Evolutionary conservation across 257 asterid genomes (phyloP).

Genomic region (Scutellaria baicalensis): DNA sequence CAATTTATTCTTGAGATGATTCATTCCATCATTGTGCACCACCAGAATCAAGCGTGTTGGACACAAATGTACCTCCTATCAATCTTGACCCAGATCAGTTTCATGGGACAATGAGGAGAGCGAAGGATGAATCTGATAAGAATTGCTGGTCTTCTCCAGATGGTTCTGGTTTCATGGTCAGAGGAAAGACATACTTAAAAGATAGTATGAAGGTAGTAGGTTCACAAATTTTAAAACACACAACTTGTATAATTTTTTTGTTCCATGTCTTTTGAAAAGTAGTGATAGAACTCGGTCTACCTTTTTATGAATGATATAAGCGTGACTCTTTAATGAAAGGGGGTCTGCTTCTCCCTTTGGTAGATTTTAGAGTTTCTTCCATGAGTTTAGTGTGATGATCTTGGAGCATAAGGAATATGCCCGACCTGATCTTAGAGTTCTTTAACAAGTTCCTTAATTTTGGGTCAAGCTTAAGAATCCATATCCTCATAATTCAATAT

Average conservation of each 20-base stretch:
- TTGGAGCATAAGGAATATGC: not conserved
- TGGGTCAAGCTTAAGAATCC: not conserved
- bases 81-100: constrained; percentile 48
- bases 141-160: constrained; percentile 90
- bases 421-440: not conserved
- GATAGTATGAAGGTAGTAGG: constrained; percentile 67
- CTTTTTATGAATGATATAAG: not conserved
- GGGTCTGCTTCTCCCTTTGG: not conserved
- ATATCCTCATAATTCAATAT: not conserved
- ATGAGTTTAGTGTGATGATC: not conserved
- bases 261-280: constrained; percentile 3
- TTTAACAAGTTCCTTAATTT: not conserved
- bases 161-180: constrained; percentile 91
- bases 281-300: not conserved
- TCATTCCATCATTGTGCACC: constrained; percentile 31
- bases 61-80: constrained; percentile 41
- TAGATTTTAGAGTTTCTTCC: not conserved
- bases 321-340: not conserved
- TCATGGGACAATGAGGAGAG: constrained; percentile 73
- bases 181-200: constrained; percentile 91
- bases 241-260: not conserved
- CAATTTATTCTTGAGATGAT: constrained; percentile 6
- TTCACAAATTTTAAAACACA: constrained; percentile 1
- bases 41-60: constrained; percentile 46
- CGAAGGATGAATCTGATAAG: constrained; percentile 61